These are phyloP conservation scores for Euptelea pleiosperma DNA, from an alignment of 164 flowering plant species.

Conservation along the genomic window DNA sequence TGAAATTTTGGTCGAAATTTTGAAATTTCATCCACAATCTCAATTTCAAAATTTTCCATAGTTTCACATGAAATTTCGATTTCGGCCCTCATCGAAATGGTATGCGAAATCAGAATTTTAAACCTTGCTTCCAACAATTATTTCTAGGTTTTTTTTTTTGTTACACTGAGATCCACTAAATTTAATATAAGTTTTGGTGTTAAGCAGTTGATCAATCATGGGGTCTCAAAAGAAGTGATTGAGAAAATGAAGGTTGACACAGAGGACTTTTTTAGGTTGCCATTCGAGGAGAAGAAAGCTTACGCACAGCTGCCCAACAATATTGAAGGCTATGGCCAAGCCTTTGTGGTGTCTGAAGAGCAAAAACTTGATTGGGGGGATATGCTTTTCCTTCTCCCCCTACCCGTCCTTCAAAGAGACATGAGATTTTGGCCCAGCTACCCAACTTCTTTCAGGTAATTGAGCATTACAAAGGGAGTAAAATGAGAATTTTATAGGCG, in stretches of 20 bases:
- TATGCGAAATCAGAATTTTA: no score
- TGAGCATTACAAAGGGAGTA: not conserved
- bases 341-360: conserved; percentile 44
- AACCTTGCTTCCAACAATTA: no score
- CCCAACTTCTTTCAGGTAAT: conserved; percentile 40
- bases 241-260: conserved; percentile 39
- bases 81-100: no score
- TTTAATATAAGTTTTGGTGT: not conserved
- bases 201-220: conserved; percentile 47
- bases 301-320: conserved; percentile 30
- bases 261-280: conserved; percentile 39
- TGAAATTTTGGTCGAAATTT: no score
- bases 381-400: conserved; percentile 33
- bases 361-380: conserved; percentile 58
- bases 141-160: not conserved
- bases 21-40: no score
- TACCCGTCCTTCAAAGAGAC: conserved; percentile 25
- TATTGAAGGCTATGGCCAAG: conserved; percentile 58
- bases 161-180: not conserved
- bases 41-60: no score
- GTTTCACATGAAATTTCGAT: no score
- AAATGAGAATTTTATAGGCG: no score
- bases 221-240: conserved; percentile 25
- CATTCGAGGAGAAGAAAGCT: conserved; percentile 46
- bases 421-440: conserved; percentile 33